A percentile compares a stretch with the other conserved stretches of the same genome.
Conservation (phyloP, 202 grass and related monocot species). For the Panicum virgatum region DNA sequence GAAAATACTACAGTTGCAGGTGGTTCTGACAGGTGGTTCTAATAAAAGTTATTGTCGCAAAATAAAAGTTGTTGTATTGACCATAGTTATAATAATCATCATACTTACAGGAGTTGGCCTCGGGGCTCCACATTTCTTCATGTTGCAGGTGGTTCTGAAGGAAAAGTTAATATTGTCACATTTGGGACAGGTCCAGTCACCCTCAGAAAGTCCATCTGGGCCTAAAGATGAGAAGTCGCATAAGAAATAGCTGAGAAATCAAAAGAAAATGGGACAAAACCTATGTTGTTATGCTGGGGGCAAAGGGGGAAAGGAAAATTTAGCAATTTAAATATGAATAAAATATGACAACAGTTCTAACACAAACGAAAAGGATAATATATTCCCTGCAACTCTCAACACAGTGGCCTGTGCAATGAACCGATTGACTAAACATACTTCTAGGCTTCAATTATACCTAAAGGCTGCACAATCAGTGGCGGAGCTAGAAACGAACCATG, state of each 20-base stretch:
- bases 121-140: constrained; percentile 95
- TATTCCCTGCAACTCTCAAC: background rate
- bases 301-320: background rate
- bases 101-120: constrained; percentile 61
- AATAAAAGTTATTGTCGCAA: too few relatives aligned
- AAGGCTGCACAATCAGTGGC: too few relatives aligned
- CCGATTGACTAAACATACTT: background rate
- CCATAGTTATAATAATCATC: background rate
- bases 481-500: too few relatives aligned
- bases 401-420: background rate
- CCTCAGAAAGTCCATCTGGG: constrained; percentile 82
- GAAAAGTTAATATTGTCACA: constrained; percentile 92
- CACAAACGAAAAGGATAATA: background rate
- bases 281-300: background rate
- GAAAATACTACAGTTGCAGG: background rate
- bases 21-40: too few relatives aligned
- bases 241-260: constrained; percentile 21
- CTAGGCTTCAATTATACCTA: background rate
- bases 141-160: constrained; percentile 92
- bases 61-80: constrained; percentile 16
- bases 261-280: background rate
- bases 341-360: background rate
- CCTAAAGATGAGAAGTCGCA: constrained; percentile 45
- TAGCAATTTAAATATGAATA: background rate
- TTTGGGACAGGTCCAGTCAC: constrained; percentile 87